Percentiles rank a stretch among this genome's conserved stretches.
These are phyloP conservation scores for Dendrobium chrysotoxum DNA, from an alignment of 106 monocot species.

Conservation along the genomic window DNA sequence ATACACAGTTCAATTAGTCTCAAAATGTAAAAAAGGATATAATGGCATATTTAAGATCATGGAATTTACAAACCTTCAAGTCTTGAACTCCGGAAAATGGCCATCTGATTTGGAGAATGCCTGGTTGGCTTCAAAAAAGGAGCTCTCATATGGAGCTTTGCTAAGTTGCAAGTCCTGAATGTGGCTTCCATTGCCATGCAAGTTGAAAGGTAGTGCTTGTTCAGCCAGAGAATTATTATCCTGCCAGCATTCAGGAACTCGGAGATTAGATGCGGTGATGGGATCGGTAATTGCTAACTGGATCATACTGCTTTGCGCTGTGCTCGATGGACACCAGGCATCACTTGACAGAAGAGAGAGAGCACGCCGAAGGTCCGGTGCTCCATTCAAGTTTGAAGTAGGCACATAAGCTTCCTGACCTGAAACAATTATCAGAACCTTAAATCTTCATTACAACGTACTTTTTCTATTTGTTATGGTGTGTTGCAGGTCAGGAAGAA, in stretches of 20 bases:
- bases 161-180: slow-evolving; percentile 30
- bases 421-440: slow-evolving; percentile 9
- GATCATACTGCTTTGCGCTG: slow-evolving; percentile 22
- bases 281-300: not conserved
- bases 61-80: slow-evolving; percentile 2
- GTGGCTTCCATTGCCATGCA: slow-evolving; percentile 21
- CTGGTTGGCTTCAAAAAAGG: slow-evolving; percentile 9
- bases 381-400: slow-evolving; percentile 54
- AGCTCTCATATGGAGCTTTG: slow-evolving; percentile 21
- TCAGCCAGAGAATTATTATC: slow-evolving; percentile 11
- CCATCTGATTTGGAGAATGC: slow-evolving; percentile 15
- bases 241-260: slow-evolving; percentile 16
- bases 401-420: slow-evolving; percentile 50
- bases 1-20: too few relatives aligned
- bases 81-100: slow-evolving; percentile 19
- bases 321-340: slow-evolving; percentile 33
- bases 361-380: slow-evolving; percentile 82
- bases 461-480: too few relatives aligned
- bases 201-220: slow-evolving; percentile 20
- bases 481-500: too few relatives aligned
- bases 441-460: not conserved
- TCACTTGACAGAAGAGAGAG: slow-evolving; percentile 95
- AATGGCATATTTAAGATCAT: too few relatives aligned
- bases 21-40: too few relatives aligned
- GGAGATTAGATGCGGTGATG: too few relatives aligned